Base-by-base conservation (phyloP, 192 early-diverging fungal species). In the Coemansia erecta region DNA sequence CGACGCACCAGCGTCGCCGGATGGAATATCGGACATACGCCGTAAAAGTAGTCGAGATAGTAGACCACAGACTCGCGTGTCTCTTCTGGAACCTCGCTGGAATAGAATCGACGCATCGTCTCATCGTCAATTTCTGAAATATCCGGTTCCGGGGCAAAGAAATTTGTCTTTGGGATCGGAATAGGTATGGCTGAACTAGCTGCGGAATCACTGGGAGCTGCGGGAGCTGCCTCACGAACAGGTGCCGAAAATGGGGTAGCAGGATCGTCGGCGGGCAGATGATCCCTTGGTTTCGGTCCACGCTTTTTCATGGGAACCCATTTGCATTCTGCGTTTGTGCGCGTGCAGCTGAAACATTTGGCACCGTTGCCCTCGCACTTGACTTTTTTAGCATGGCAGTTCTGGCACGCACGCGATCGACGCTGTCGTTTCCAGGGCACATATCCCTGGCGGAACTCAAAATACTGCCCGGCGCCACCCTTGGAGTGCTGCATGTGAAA, bases 291-390 rank as follows among this genome's bases (percentile, higher is more conserved):
- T 47, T 76, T 76, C 19, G 73, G 73, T 15, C 73, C 73, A 13
- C 73, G 73, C 60, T 77, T 77, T 37, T 66, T 77, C 67, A 58
- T 77, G 8, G 66, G 73, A 39, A 66, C 52, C 73, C 73, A 77
- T 17, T 59, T 66, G 60, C 73, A 77, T 17, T 77, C 73, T 11
- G 62, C 42, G 17, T 65, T 61, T 24, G 56, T 58, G 8, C 68
- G 64, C 3, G 44, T 23, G 31, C 73, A 77, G 58, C 52, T 70
- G 37, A 56, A 19, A 46, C 73, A 77, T 45, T 51, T 62, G 18
- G 21, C n/a, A 12, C 72, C 60, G 17, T 60, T 60, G 49, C 68
- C 64, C 18, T 77, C 68, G 42, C 73, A 77, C 23, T 70, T 70
- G 41, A 70, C 44, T 39, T 77, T 77, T 42, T 70, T 77, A 24